phyloP scores from a whole-genome alignment of 768 basidiomycete genomes.

The Sporobolomyces roseus region DNA sequence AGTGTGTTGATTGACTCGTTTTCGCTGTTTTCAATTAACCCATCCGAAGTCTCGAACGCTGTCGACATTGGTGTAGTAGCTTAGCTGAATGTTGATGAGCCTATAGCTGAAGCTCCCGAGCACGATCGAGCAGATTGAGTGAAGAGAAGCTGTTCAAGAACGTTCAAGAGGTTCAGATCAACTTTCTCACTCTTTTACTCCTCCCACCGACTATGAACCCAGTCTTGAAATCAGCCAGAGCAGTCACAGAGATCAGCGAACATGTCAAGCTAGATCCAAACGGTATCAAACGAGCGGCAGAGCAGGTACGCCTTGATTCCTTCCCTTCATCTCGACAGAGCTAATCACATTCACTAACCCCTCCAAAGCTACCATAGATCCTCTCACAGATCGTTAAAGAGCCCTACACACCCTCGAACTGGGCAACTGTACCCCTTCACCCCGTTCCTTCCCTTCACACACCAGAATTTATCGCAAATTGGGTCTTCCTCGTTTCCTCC shows the following conservation, averaged over 20 bases:
- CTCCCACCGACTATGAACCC: neutral
- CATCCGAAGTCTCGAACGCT: no score
- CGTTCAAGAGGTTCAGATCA: neutral
- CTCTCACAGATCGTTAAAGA: conserved; percentile 1
- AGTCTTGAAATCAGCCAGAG: neutral
- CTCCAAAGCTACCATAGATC: neutral
- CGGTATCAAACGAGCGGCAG: conserved; percentile 1
- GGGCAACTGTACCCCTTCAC: conserved; percentile 18
- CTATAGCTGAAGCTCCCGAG: no score
- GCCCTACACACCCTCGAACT: conserved; percentile 16
- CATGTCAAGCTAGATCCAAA: conserved; percentile 8
- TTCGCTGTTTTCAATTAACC: no score
- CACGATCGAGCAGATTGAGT: no score
- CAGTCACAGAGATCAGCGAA: neutral
- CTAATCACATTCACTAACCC: neutral
- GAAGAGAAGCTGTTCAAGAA: no score
- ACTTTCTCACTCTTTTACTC: neutral
- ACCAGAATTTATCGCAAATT: conserved; percentile 55
- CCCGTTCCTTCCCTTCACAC: conserved; percentile 1
- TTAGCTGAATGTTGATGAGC: no score
- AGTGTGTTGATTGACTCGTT: no score
- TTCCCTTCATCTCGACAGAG: neutral
- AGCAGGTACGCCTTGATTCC: neutral
- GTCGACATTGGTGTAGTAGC: no score
- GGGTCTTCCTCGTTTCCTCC: conserved; percentile 83